Base-by-base conservation (phyloP, 495 filamentous ascomycete species). In the Viridothelium virens region DNA sequence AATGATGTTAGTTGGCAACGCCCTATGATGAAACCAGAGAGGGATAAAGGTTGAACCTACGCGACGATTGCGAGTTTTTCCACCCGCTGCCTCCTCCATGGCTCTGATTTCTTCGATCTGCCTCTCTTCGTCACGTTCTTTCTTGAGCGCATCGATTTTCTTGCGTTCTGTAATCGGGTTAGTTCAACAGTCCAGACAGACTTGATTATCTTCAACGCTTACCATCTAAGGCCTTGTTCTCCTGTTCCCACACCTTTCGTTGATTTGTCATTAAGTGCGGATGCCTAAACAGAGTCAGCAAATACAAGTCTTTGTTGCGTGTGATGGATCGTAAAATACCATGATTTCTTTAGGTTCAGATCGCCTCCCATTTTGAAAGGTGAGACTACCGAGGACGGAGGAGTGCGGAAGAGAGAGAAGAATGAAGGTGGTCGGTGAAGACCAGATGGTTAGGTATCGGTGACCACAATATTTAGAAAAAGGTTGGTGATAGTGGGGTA, bases 331-430 rank as follows among this genome's bases (percentile, higher is more conserved):
- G 25, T 25, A 25, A 25, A 25, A 25, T 25, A 25, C 25, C 92
- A 98, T 81, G 89, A 93, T 82, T 99, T 99, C 80, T 99, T 99
- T 71, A 96, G 79, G 71, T 96, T 96, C 73, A 96, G 80, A 81
- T 96, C 91, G 71, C 89, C 89, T 79, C 89, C 87, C 90, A 93
- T 93, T 64, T 82, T 69, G 62, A 59, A 63, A 62, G 44, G 65
- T 34, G 41, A 34, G 36, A 64, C 25, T 63, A 63, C 41, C 33
- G 12, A 16, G 37, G n/a, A 10, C 44, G 16, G 18, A 33, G 63
- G 62, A 53, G 7, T 25, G 16, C 12, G 65, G 65, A 36, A 41
- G 25, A 48, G 44, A 47, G 41, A 25, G 31, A 61, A 56, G n/a
- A 65, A 53, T 61, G 1, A 44, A 46, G 41, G 25, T 41, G 11